Evolutionary conservation across 2,329 filamentous ascomycete species (phyloP), one percentile per base, ranked within the genome.

Genomic region (Arthrobotrys pseudoclavata): DNA sequence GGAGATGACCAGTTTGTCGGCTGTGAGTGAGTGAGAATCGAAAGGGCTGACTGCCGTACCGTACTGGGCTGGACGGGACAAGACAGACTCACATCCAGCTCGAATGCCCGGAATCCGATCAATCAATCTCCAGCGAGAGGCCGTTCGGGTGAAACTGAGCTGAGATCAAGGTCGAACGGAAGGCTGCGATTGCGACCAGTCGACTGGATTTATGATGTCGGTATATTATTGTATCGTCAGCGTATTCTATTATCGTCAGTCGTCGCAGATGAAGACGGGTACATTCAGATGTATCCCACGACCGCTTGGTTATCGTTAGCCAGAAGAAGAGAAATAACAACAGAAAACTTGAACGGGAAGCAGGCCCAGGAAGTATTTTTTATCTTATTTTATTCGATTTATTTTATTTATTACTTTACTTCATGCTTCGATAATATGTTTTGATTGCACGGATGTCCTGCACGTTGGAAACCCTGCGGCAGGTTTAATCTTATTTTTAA

Each of bases 401-500:
- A 34, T 57, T 57, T 22, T 37, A 57, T 53, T 34, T 9, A 6
- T 34, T 29, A n/a, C n/a, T 29, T 37, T 34, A 55, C 12, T 60
- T 42, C 4, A 18, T 52, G 29, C 52, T 60, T 60, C 47, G 55
- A 34, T 42, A 24, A 40, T 60, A 26, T 20, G 0, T 42, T 60
- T 60, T 60, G 55, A 60, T 60, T 60, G 55, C 55, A 60, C 55
- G 55, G 55, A 60, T 31, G 37, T 18, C 37, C 37, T 40, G 47
- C 37, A 69, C 37, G 64, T 48, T 57, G 50, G 64, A 31, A 40
- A 50, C 45, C 57, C 66, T 61, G 66, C 66, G 66, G 66, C 66
- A 69, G 42, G 66, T 69, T 50, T 61, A 69, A 69, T 69, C 66
- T 69, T 69, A 69, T 69, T 69, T 60, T 69, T 50, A 13, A 69